Percentiles rank a stretch among this genome's conserved stretches.
phyloP scores from a whole-genome alignment of 305 asterid genomes.

The Salvia sclarea region DNA sequence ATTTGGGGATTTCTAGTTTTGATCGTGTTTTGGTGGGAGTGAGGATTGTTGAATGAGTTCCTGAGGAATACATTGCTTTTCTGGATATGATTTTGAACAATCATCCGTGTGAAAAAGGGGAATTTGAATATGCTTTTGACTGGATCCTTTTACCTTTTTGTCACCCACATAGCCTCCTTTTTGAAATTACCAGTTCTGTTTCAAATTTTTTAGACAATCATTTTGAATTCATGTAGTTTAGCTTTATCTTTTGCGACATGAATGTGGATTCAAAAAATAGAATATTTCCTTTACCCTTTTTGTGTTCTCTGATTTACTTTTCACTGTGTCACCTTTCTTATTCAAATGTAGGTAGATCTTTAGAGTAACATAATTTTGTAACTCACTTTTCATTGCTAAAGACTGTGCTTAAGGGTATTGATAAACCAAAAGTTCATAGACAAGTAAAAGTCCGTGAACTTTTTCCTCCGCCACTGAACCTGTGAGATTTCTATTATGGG shows the following conservation, averaged over 20 bases:
- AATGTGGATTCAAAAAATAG: slow-evolving; percentile 7
- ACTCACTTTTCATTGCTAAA: neutral
- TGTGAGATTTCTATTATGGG: neutral
- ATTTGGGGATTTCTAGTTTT: neutral
- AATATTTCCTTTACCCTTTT: neutral
- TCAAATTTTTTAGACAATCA: neutral
- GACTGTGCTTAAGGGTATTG: neutral
- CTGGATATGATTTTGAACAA: slow-evolving; percentile 3
- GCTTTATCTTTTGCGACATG: neutral
- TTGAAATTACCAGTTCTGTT: neutral
- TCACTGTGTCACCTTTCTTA: neutral
- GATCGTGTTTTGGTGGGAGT: neutral
- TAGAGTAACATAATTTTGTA: neutral
- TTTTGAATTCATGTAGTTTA: neutral
- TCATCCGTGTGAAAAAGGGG: neutral
- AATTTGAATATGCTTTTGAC: slow-evolving; percentile 10
- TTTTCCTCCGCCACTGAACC: neutral
- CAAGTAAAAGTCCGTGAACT: slow-evolving; percentile 3
- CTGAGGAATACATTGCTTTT: neutral
- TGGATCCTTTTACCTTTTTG: neutral
- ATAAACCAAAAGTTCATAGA: neutral
- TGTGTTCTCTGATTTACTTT: slow-evolving; percentile 15
- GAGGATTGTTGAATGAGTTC: neutral
- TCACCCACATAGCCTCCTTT: slow-evolving; percentile 9
- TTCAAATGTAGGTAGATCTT: neutral